Evolutionary conservation across 2,329 filamentous ascomycete species (phyloP).

Genomic region (Blastomyces parvus): DNA sequence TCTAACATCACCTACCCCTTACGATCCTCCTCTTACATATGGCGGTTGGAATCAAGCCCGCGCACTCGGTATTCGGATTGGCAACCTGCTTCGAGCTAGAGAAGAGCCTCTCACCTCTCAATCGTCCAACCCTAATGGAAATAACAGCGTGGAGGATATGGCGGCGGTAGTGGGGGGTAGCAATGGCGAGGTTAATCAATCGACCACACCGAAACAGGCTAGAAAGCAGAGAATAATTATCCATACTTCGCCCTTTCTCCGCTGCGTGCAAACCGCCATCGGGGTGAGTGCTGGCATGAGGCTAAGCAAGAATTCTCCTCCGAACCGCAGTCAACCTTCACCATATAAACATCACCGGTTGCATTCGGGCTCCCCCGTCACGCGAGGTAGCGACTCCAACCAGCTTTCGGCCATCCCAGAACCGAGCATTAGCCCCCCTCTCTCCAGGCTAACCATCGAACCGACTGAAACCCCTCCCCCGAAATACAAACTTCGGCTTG

Average conservation of each 20-base stretch:
- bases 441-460: background rate
- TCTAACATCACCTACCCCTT: constrained; percentile 81
- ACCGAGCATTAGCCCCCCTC: constrained; percentile 19
- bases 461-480: background rate
- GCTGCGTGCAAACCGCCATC: constrained; percentile 86
- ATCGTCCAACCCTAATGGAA: background rate
- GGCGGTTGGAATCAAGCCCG: constrained; percentile 85
- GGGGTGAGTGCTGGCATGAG: constrained; percentile 77
- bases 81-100: constrained; percentile 52
- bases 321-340: constrained; percentile 1
- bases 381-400: constrained; percentile 20
- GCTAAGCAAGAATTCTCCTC: constrained; percentile 23
- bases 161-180: constrained; percentile 14
- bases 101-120: constrained; percentile 22
- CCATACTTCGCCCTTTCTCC: constrained; percentile 85
- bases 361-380: constrained; percentile 22
- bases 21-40: constrained; percentile 91
- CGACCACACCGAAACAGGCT: constrained; percentile 28
- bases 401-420: constrained; percentile 27
- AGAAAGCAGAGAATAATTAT: constrained; percentile 68
- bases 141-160: background rate
- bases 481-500: constrained; percentile 55
- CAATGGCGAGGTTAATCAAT: constrained; percentile 29
- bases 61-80: constrained; percentile 72
- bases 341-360: constrained; percentile 18